Evolutionary conservation across 805 yeast genomes (phyloP).

Genomic region (Grigorovia jiainica): DNA sequence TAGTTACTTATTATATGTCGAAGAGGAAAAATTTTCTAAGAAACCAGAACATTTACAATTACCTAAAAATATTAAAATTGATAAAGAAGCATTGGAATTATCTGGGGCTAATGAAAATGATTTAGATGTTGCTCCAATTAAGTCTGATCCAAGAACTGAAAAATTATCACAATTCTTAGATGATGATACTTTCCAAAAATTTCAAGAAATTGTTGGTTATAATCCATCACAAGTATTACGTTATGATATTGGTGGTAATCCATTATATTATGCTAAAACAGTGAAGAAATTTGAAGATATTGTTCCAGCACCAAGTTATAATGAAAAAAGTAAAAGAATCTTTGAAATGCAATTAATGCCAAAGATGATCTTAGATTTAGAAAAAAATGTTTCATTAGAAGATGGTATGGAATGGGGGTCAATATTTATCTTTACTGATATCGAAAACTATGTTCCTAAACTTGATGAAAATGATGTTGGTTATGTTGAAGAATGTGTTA

Average conservation of each 20-base stretch:
- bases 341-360: constrained; percentile 95
- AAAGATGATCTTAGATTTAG: constrained; percentile 75
- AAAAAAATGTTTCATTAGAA: constrained; percentile 38
- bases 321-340: constrained; percentile 49
- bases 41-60: constrained; percentile 36
- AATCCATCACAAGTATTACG: constrained; percentile 84
- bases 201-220: constrained; percentile 63
- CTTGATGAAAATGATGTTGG: constrained; percentile 63
- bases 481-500: constrained; percentile 70
- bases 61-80: constrained; percentile 48
- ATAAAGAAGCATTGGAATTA: constrained; percentile 38
- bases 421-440: constrained; percentile 69
- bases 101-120: constrained; percentile 29
- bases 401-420: constrained; percentile 99
- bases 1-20: constrained; percentile 63
- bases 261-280: constrained; percentile 57
- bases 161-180: constrained; percentile 48
- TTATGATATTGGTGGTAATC: constrained; percentile 71
- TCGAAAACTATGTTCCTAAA: constrained; percentile 49
- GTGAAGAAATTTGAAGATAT: constrained; percentile 26
- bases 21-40: constrained; percentile 54
- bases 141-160: constrained; percentile 35
- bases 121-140: constrained; percentile 21
- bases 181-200: constrained; percentile 71
- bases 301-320: constrained; percentile 52